A percentile compares a stretch with the other conserved stretches of the same genome.
Conservation (phyloP, 176 grass and related monocot species). For the Aegilops speltoides region DNA sequence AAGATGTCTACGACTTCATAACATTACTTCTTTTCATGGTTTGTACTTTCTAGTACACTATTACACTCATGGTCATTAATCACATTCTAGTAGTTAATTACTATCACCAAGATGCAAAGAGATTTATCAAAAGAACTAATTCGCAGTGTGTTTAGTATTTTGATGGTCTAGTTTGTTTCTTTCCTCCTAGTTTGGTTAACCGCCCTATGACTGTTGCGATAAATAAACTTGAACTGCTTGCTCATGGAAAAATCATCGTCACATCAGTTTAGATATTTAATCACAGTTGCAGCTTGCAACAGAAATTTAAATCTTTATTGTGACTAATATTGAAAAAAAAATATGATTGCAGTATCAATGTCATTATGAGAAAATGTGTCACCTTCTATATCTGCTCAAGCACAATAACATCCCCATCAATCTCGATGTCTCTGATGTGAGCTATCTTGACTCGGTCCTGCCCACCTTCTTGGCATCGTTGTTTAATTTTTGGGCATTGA, state of each 20-base stretch:
- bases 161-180: neutral
- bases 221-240: neutral
- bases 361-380: constrained; percentile 1
- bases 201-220: neutral
- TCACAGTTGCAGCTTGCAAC: neutral
- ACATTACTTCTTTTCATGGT: neutral
- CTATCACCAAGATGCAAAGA: neutral
- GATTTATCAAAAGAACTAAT: neutral
- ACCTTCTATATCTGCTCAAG: constrained; percentile 48
- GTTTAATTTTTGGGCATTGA: constrained; percentile 50
- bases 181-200: neutral
- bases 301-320: neutral
- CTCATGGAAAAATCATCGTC: neutral
- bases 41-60: neutral
- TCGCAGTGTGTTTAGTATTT: neutral
- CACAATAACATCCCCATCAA: constrained; percentile 57
- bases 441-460: constrained; percentile 51
- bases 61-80: neutral
- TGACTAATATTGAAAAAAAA: neutral
- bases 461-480: constrained; percentile 49
- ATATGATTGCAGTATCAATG: neutral
- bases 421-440: constrained; percentile 58
- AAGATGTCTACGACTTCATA: neutral
- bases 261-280: constrained; percentile 1
- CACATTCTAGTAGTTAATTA: neutral